phyloP scores from a whole-genome alignment of 23 red algal species.

The Chondrus crispus region DNA sequence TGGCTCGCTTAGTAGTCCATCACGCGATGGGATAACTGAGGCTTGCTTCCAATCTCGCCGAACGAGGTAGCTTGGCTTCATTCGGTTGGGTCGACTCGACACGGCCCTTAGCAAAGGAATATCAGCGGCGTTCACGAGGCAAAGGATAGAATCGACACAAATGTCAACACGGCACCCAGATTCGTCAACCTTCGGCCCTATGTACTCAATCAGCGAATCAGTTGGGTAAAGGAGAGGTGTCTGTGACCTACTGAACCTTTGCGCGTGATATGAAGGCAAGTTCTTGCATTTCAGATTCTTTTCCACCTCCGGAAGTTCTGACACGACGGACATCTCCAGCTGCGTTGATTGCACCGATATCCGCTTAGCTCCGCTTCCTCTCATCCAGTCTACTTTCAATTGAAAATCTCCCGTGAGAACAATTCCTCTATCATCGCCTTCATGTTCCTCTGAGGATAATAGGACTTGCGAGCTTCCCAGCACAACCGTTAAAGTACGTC shows the following conservation, averaged over 20 bases:
- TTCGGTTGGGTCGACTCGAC: neutral
- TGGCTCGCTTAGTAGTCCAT: neutral
- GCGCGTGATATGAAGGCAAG: neutral
- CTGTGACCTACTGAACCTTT: neutral
- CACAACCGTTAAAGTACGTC: conserved; percentile 50
- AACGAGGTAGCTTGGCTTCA: neutral
- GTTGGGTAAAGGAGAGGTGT: conserved; percentile 47
- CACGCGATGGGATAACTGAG: neutral
- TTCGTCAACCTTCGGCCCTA: conserved; percentile 34
- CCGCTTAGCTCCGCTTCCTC: conserved; percentile 44
- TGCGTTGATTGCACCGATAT: conserved; percentile 44
- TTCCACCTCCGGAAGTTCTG: neutral
- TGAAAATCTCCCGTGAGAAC: conserved; percentile 59
- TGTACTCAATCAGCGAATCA: conserved; percentile 33
- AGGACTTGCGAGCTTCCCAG: conserved; percentile 45
- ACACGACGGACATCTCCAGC: conserved; percentile 24
- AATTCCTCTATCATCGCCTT: conserved; percentile 49
- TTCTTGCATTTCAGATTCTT: neutral
- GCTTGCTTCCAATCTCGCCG: conserved; percentile 40
- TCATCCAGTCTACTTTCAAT: conserved; percentile 62
- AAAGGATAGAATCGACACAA: conserved; percentile 33
- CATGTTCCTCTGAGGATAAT: conserved; percentile 11
- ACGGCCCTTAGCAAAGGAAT: conserved; percentile 44
- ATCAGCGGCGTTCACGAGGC: conserved; percentile 37
- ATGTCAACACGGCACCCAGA: conserved; percentile 32